Conservation (phyloP, 208 protist genomes). For the Blastocrithidia nonstop region DNA sequence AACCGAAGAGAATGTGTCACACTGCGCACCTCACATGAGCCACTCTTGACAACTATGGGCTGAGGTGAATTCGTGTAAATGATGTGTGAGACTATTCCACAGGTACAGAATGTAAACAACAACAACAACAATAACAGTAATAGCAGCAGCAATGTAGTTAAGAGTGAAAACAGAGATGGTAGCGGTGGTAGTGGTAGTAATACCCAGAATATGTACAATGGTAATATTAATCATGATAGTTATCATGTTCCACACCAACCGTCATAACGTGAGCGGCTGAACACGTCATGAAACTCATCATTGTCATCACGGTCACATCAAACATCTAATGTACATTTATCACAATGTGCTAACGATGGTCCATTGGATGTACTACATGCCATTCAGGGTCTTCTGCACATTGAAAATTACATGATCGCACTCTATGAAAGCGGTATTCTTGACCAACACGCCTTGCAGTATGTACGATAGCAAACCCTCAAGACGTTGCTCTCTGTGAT, state of each 20-base stretch:
- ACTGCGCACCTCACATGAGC: conserved; percentile 6
- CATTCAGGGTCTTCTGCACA: conserved; percentile 46
- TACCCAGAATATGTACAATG: conserved; percentile 8
- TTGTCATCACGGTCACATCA: too few relatives aligned
- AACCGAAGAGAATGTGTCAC: too few relatives aligned
- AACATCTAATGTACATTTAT: too few relatives aligned
- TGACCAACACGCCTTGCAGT: conserved; percentile 23
- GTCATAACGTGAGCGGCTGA: too few relatives aligned
- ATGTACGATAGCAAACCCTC: conserved; percentile 17
- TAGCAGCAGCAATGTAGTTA: too few relatives aligned
- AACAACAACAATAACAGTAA: too few relatives aligned
- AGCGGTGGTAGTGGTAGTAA: too few relatives aligned
- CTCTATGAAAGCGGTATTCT: conserved; percentile 35
- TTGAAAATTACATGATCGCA: conserved; percentile 60
- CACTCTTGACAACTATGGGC: conserved; percentile 34
- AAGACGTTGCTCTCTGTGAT: conserved; percentile 25
- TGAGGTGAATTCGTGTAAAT: conserved; percentile 52
- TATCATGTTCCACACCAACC: too few relatives aligned
- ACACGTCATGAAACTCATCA: too few relatives aligned
- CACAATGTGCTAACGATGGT: conserved; percentile 4
- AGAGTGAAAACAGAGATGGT: too few relatives aligned
- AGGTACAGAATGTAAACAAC: conserved; percentile 11
- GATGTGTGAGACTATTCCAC: conserved; percentile 21
- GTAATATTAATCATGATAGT: conserved; percentile 6
- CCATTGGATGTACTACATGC: conserved; percentile 44